Percentiles rank a stretch among this genome's conserved stretches.
Evolutionary conservation across 805 yeast genomes (phyloP).

Genomic region (Clavispora phyllophila): DNA sequence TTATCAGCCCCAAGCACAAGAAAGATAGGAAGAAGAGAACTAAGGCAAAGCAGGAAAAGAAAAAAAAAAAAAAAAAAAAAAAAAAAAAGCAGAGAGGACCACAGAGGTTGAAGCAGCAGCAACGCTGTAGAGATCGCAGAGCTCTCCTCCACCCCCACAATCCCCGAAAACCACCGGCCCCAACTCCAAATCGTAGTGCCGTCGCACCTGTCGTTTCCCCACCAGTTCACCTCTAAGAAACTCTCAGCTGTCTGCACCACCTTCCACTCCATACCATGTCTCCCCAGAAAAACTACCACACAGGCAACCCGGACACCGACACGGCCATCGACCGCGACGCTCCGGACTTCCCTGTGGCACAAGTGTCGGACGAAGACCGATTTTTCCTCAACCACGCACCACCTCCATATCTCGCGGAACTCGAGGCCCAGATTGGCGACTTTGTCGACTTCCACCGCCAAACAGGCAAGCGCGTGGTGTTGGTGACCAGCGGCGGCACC

Average conservation of each 20-base stretch:
- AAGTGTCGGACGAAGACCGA: conserved; percentile 61
- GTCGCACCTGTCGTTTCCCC: not conserved
- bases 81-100: too few relatives aligned
- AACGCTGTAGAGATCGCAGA: too few relatives aligned
- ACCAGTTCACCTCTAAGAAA: not conserved
- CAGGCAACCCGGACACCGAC: conserved; percentile 64
- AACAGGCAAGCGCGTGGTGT: conserved; percentile 51
- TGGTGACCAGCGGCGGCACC: conserved; percentile 96
- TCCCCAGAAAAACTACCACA: conserved; percentile 25
- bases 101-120: too few relatives aligned
- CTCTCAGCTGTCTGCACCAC: too few relatives aligned
- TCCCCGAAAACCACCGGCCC: too few relatives aligned
- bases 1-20: too few relatives aligned
- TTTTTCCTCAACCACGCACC: conserved; percentile 71
- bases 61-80: too few relatives aligned
- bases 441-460: conserved; percentile 56
- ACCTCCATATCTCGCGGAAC: conserved; percentile 66
- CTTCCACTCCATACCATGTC: conserved; percentile 1
- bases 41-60: too few relatives aligned
- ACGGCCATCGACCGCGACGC: conserved; percentile 76
- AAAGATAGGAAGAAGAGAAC: too few relatives aligned
- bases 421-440: conserved; percentile 50
- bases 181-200: not conserved
- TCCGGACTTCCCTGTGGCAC: conserved; percentile 77
- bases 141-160: too few relatives aligned